A percentile compares a stretch with the other conserved stretches of the same genome.
Evolutionary conservation across 495 filamentous ascomycete species (phyloP).

Genomic region (Wilcoxina mikolae): DNA sequence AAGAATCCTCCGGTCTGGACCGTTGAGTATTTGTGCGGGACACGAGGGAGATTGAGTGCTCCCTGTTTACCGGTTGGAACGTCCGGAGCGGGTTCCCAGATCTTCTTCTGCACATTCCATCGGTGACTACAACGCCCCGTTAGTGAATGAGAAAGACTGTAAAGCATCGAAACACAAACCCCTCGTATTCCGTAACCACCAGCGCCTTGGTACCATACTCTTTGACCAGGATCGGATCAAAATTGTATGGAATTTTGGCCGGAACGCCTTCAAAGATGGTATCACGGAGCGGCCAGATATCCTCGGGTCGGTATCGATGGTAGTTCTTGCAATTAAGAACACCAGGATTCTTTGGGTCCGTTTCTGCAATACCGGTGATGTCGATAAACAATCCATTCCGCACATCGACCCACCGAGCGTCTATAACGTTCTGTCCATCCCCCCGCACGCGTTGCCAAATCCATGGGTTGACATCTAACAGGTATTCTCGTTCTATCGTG

Average conservation of each 20-base stretch:
- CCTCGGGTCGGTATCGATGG: constrained; percentile 51
- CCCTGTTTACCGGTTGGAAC: constrained; percentile 15
- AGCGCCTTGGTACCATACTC: constrained; percentile 61
- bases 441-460: constrained; percentile 43
- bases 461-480: constrained; percentile 69
- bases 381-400: constrained; percentile 70
- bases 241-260: constrained; percentile 62
- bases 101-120: constrained; percentile 25
- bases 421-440: constrained; percentile 64
- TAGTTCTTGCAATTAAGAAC: constrained; percentile 74
- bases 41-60: constrained; percentile 9
- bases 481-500: constrained; percentile 40
- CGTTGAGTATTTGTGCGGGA: constrained; percentile 23
- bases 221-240: constrained; percentile 52
- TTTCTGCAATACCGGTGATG: constrained; percentile 64
- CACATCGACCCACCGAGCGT: constrained; percentile 71
- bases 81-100: constrained; percentile 19
- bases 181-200: constrained; percentile 46
- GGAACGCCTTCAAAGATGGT: constrained; percentile 63
- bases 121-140: constrained; percentile 12
- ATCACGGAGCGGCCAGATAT: constrained; percentile 67
- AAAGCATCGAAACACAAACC: constrained; percentile 33
- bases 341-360: constrained; percentile 46
- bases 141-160: background rate
- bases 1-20: constrained; percentile 23